These are phyloP conservation scores for Pilasporangium apinafurcum DNA, from an alignment of 352 stramenopile species.

Conservation along the genomic window DNA sequence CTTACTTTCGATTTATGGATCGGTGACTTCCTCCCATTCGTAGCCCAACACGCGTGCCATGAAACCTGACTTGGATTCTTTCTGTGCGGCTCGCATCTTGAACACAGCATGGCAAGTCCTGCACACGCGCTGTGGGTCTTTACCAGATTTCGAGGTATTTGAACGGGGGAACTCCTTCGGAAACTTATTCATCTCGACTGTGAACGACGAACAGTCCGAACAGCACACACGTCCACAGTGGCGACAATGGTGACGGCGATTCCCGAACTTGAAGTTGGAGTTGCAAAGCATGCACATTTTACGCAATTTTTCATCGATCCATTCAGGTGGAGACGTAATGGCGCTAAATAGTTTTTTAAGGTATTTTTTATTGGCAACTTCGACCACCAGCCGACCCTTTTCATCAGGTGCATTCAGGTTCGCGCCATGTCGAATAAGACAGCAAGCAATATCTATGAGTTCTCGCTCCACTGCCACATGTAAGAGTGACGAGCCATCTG, in stretches of 20 bases:
- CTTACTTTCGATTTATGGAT: conserved; percentile 1
- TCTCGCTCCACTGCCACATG: conserved; percentile 80
- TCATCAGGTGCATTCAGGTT: conserved; percentile 69
- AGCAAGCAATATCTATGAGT: conserved; percentile 72
- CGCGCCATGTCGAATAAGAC: conserved; percentile 61
- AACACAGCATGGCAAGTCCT: conserved; percentile 81
- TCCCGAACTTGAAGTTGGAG: conserved; percentile 75
- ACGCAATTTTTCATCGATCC: conserved; percentile 77
- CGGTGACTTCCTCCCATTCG: conserved; percentile 81
- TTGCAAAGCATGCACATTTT: conserved; percentile 66
- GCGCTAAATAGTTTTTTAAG: conserved; percentile 79
- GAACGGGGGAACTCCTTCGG: conserved; percentile 80
- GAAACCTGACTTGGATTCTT: conserved; percentile 81
- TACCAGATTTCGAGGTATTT: conserved; percentile 57
- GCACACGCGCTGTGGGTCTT: conserved; percentile 78
- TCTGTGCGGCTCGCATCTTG: conserved; percentile 76
- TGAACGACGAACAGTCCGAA: conserved; percentile 73
- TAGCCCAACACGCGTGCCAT: conserved; percentile 78
- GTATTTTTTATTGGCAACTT: conserved; percentile 75
- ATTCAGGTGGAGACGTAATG: conserved; percentile 66
- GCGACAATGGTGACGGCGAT: conserved; percentile 74
- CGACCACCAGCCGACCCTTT: conserved; percentile 67
- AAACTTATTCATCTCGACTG: conserved; percentile 76
- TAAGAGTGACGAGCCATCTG: conserved; percentile 76
- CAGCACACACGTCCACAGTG: conserved; percentile 85